Conservation (phyloP, 805 yeast species). For the Starmera pachycereana region DNA sequence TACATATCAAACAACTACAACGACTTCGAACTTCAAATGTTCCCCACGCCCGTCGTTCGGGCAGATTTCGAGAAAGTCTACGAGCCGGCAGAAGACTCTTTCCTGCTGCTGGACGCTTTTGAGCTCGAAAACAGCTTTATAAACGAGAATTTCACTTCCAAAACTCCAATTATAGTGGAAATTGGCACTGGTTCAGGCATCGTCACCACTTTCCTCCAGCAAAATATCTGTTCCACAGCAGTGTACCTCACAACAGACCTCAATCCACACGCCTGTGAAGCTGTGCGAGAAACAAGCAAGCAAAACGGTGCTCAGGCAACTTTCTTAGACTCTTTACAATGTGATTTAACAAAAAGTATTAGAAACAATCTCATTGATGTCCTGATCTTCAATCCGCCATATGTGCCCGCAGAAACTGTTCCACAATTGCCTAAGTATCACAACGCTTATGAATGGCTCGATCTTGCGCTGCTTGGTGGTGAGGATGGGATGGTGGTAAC, state of each 20-base stretch:
- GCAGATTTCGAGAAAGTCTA: constrained; percentile 68
- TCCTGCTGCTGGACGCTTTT: constrained; percentile 68
- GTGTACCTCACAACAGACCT: constrained; percentile 65
- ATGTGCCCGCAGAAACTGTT: constrained; percentile 78
- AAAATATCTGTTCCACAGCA: constrained; percentile 42
- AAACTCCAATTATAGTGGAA: constrained; percentile 56
- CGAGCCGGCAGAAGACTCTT: constrained; percentile 94
- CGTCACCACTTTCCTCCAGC: constrained; percentile 66
- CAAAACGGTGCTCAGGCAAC: constrained; percentile 19
- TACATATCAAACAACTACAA: background rate
- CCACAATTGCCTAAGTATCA: constrained; percentile 46
- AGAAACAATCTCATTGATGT: constrained; percentile 46
- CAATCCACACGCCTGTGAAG: constrained; percentile 63
- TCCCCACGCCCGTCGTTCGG: constrained; percentile 64
- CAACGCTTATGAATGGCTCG: constrained; percentile 64
- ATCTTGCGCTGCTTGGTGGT: constrained; percentile 87
- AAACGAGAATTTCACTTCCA: constrained; percentile 15
- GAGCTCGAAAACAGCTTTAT: constrained; percentile 45
- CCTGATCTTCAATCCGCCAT: constrained; percentile 89
- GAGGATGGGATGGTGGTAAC: constrained; percentile 86
- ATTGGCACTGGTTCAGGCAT: constrained; percentile 92
- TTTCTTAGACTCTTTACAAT: constrained; percentile 40
- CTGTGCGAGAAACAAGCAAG: constrained; percentile 36
- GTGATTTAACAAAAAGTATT: constrained; percentile 45
- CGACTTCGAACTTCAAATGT: constrained; percentile 32